phyloP scores from a whole-genome alignment of 2,329 filamentous ascomycete species.

The Claviceps africana region DNA sequence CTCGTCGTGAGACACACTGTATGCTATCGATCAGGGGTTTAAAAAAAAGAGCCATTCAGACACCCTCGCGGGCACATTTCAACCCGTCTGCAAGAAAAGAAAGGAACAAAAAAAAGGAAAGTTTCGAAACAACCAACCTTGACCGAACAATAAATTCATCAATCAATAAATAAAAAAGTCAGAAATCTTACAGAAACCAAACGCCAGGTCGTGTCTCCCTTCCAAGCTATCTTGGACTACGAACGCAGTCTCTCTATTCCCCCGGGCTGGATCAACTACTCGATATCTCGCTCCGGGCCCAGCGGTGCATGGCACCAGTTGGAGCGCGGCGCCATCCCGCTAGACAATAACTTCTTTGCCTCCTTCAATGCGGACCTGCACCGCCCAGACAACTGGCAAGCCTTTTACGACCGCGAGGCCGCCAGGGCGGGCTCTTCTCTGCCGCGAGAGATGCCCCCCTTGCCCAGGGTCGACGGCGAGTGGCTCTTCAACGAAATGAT shows the following conservation, averaged over 20 bases:
- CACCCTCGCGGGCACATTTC: not conserved
- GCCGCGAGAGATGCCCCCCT: constrained; percentile 35
- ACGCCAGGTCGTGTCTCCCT: constrained; percentile 68
- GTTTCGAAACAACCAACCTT: not conserved
- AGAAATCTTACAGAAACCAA: not conserved
- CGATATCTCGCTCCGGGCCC: constrained; percentile 66
- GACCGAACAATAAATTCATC: not conserved
- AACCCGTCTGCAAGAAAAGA: not conserved
- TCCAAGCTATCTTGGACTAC: constrained; percentile 87
- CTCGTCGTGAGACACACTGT: not conserved
- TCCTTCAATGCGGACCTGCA: constrained; percentile 65
- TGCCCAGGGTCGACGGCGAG: constrained; percentile 64
- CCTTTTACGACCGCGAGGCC: constrained; percentile 40
- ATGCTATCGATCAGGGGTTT: too few relatives aligned
- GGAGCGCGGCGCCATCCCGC: constrained; percentile 66
- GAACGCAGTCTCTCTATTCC: constrained; percentile 66
- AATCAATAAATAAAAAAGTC: too few relatives aligned
- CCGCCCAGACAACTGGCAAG: constrained; percentile 50
- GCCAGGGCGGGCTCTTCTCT: constrained; percentile 24
- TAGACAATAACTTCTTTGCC: constrained; percentile 62
- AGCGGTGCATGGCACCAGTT: constrained; percentile 77
- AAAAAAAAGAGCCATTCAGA: too few relatives aligned
- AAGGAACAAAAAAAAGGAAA: not conserved
- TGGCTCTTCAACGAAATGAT: constrained; percentile 89
- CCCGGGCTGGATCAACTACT: constrained; percentile 80